Evolutionary conservation across 1,284 basidiomycete genomes (phyloP).

Genomic region (Anthracocystis panici-leucophaei): DNA sequence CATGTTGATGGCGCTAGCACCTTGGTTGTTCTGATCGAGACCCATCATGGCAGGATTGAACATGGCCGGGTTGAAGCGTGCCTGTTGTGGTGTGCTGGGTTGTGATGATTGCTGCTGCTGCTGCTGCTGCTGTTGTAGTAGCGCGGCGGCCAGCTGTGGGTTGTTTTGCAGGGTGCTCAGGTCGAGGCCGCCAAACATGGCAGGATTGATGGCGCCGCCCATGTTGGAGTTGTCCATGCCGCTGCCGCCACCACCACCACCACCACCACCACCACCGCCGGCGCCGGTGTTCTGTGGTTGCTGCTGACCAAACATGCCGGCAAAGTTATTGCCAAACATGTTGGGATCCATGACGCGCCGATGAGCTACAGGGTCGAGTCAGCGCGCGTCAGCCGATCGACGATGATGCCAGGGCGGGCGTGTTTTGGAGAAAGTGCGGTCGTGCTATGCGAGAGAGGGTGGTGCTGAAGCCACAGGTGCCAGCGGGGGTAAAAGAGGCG

Average conservation of each 20-base stretch:
- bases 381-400: slow-evolving; percentile 37
- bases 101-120: slow-evolving; percentile 36
- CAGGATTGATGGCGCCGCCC: slow-evolving; percentile 42
- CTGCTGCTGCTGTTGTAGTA: slow-evolving; percentile 45
- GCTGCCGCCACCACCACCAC: slow-evolving; percentile 14
- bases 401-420: background rate
- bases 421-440: slow-evolving; percentile 2
- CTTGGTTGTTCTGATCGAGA: slow-evolving; percentile 36
- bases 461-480: background rate
- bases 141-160: slow-evolving; percentile 37
- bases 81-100: slow-evolving; percentile 36
- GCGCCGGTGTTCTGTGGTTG: slow-evolving; percentile 27
- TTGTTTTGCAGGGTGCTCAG: slow-evolving; percentile 48
- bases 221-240: slow-evolving; percentile 41
- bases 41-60: slow-evolving; percentile 48
- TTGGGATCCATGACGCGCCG: slow-evolving; percentile 52
- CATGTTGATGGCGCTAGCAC: slow-evolving; percentile 38
- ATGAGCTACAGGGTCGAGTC: slow-evolving; percentile 17
- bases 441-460: background rate
- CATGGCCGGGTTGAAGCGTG: slow-evolving; percentile 36
- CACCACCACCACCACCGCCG: slow-evolving; percentile 20
- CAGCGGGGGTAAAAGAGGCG: no score
- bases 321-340: slow-evolving; percentile 55
- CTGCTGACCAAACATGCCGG: slow-evolving; percentile 50
- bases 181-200: slow-evolving; percentile 50